Base-by-base conservation (phyloP, 805 yeast species). In the Metschnikowia orientalis region DNA sequence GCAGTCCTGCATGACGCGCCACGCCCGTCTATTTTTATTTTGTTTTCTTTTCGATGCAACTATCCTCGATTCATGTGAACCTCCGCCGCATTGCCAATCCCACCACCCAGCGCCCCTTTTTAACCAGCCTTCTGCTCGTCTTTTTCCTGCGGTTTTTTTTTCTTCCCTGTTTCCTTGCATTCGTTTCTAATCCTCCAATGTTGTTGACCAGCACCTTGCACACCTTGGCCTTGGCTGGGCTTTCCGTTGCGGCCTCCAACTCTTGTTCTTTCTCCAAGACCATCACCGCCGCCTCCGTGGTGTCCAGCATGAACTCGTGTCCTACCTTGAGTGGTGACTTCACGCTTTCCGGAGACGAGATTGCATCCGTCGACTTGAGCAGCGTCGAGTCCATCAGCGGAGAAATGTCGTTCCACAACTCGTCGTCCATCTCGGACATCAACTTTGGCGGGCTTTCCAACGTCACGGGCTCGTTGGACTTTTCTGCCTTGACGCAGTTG, bases 241-340 rank as follows among this genome's bases (percentile, higher is more conserved):
- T 40, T 22, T 23, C 40, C 8, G 11, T 38, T 8, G 21, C 38
- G 10, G 27, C 39, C 18, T 37, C 50, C 23, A 35, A 40, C 33
- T 40, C 53, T n/a, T 66, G 71, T 47, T 62, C 69, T 9, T 59
- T 59, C 38, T 57, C 61, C 37, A 57, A 61, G 32, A 61, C 67
- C 38, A 53, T 66, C 36, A 54, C 65, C 15, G 67, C 58, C n/a
- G 54, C 68, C 20, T 48, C 64, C 26, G 67, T 58, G 16, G 46
- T 62, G 21, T 37, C 54, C 20, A 45, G 41, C 32, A 48, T 66
- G 34, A 57, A 53, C 39, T 42, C 68, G 8, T 66, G 71, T 47
- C 58, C 63, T n/a, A 65, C 69, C 14, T 54, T 66, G 38, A 61
- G 55, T 17, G 71, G 71, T 31, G 46, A 50, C 30, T 61, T 66